These are phyloP conservation scores for Termitomyces bulborhizus DNA, from an alignment of 768 basidiomycete species.

Conservation along the genomic window DNA sequence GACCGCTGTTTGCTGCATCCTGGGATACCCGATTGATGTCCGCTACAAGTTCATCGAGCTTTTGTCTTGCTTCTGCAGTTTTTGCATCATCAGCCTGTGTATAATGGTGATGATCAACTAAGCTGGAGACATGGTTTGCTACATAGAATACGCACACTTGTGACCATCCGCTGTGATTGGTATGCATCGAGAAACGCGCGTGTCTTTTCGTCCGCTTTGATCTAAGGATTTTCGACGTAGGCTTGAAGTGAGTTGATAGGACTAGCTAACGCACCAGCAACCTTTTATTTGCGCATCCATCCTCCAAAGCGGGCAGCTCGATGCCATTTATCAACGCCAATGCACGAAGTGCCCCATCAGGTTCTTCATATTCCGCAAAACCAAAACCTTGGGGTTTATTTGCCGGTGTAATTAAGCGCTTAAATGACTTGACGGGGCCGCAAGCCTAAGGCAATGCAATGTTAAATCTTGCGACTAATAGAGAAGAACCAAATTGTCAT, in stretches of 20 bases:
- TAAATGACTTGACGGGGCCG: conserved; percentile 85
- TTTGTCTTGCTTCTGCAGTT: conserved; percentile 54
- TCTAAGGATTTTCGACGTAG: conserved; percentile 45
- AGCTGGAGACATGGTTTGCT: background rate
- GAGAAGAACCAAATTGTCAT: conserved; percentile 21
- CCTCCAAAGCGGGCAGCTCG: conserved; percentile 48
- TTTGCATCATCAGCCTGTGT: conserved; percentile 66
- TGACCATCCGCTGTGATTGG: conserved; percentile 68
- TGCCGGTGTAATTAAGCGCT: conserved; percentile 85
- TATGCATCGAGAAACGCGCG: conserved; percentile 84
- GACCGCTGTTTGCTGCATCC: conserved; percentile 69
- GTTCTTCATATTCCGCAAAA: conserved; percentile 93
- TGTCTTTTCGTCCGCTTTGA: conserved; percentile 97
- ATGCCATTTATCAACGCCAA: conserved; percentile 42
- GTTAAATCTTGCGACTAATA: background rate
- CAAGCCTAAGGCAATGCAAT: conserved; percentile 55
- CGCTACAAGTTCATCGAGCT: conserved; percentile 57
- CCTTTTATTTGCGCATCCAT: conserved; percentile 47
- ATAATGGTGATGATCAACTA: background rate
- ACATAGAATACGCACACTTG: conserved; percentile 54
- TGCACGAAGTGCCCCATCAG: conserved; percentile 81
- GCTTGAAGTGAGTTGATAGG: conserved; percentile 35
- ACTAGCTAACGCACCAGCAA: conserved; percentile 52
- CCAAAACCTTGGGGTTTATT: conserved; percentile 96
- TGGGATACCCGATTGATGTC: conserved; percentile 71